Evolutionary conservation across 2,329 filamentous ascomycete species (phyloP), one percentile per base, ranked within the genome.

Genomic region (Didymosphaeria variabile): DNA sequence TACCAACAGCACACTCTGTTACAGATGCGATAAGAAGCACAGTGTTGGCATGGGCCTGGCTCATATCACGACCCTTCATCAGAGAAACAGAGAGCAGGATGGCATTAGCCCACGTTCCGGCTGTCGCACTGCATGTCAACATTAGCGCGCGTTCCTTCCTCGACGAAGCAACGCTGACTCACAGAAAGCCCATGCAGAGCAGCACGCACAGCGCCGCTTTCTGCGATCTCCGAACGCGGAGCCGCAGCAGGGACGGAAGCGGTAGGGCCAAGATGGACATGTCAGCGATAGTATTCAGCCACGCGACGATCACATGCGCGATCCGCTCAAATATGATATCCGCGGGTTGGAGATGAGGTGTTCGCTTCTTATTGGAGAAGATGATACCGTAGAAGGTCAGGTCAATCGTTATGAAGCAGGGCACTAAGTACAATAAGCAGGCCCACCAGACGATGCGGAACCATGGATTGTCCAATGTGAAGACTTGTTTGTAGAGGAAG

Each of bases 401-500:
- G 12, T 52, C 49, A 9, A 52, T 21, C 7, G 49, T 40, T n/a
- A 52, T 26, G n/a, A 40, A 40, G 49, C 49, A 52, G 12, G 49
- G 49, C n/a, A 52, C 32, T 9, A 52, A 19, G 12, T 52, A 52
- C 8, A 52, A 17, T 17, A 52, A 52, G 32, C 49, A 38, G 8
- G n/a, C 49, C 32, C 32, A 52, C 32, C 32, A 52, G 6, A 32
- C 32, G 32, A 52, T 38, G 21, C 49, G 49, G 19, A 52, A 52
- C 9, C 32, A n/a, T 2, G 4, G 32, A 17, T 26, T 38, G 21
- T 40, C 49, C 5, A 52, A n/a, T 21, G 49, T 52, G 31, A 52
- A 40, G 49, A 52, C 49, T 19, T 40, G 49, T 17, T 52, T 52
- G 34, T 52, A 38, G 9, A 52, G 19, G 49, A 52, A 52, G 12